Conservation (phyloP, 768 basidiomycete genomes). For the Gloeophyllum trabeum region DNA sequence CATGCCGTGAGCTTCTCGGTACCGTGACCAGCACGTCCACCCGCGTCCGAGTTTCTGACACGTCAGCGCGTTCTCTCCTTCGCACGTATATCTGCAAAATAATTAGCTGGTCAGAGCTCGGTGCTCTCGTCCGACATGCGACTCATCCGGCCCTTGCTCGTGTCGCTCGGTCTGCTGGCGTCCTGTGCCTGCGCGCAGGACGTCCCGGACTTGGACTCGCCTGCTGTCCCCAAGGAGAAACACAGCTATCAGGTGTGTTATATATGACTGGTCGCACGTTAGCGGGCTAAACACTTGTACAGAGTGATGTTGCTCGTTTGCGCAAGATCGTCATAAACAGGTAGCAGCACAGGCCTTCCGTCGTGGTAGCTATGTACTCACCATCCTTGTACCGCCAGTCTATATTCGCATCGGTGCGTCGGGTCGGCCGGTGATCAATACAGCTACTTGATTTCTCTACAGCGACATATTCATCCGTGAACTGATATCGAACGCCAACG, state of each 20-base stretch:
- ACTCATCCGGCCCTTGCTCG: slow-evolving; percentile 33
- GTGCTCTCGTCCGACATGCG: too few species aligned
- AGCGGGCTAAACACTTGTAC: slow-evolving; percentile 4
- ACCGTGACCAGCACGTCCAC: too few species aligned
- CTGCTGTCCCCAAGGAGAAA: slow-evolving; percentile 34
- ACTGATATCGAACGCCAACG: slow-evolving; percentile 89
- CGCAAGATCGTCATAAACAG: slow-evolving; percentile 91
- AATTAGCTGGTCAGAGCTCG: too few species aligned
- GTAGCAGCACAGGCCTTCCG: slow-evolving; percentile 15
- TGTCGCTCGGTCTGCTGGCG: slow-evolving; percentile 34
- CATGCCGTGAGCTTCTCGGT: too few species aligned
- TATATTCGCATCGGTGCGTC: slow-evolving; percentile 71
- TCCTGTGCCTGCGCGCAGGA: slow-evolving; percentile 39
- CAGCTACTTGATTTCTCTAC: not conserved
- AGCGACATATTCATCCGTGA: slow-evolving; percentile 86
- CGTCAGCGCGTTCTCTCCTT: too few species aligned
- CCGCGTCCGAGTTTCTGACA: too few species aligned
- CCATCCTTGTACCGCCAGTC: slow-evolving; percentile 26
- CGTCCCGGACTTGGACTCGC: slow-evolving; percentile 13
- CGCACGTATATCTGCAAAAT: too few species aligned
- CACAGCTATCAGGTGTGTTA: slow-evolving; percentile 58
- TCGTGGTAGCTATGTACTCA: not conserved
- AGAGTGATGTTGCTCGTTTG: slow-evolving; percentile 92
- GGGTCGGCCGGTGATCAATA: not conserved
- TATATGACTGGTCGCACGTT: not conserved